Percentiles rank a stretch among this genome's conserved stretches.
Evolutionary conservation across 768 basidiomycete species (phyloP).

Genomic region (Rhodotorula sphaerocarpa): DNA sequence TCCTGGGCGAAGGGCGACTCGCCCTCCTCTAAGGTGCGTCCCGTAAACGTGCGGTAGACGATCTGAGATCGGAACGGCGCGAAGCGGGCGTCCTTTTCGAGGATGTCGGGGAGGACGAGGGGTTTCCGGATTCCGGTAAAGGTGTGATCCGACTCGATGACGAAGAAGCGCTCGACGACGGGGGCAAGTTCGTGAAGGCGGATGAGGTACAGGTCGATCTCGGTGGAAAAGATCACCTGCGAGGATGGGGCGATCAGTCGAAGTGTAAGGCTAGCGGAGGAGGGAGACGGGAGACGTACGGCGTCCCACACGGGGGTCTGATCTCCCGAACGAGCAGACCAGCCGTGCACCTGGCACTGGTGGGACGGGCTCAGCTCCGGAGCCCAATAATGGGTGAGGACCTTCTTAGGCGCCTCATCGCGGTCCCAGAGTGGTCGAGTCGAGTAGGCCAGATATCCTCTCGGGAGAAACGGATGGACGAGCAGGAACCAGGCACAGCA

Average conservation of each 20-base stretch:
- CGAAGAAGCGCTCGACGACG: conserved; percentile 55
- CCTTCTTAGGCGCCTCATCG: conserved; percentile 49
- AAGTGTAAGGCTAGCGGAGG: neutral
- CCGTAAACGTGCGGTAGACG: conserved; percentile 48
- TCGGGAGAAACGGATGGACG: conserved; percentile 1
- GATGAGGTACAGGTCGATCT: conserved; percentile 58
- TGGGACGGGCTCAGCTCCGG: conserved; percentile 49
- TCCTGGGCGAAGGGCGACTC: conserved; percentile 54
- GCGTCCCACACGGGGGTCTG: conserved; percentile 50
- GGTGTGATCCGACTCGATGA: conserved; percentile 56
- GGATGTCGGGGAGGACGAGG: conserved; percentile 45
- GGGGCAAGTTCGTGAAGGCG: conserved; percentile 56
- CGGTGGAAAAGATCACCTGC: conserved; percentile 52
- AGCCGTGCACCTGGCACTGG: conserved; percentile 54
- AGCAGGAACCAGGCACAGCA: neutral
- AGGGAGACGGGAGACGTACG: conserved; percentile 39
- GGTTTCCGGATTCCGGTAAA: conserved; percentile 58
- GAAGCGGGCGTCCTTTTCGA: conserved; percentile 46
- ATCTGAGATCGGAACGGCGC: conserved; percentile 53
- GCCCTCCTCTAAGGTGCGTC: conserved; percentile 35
- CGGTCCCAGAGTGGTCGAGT: conserved; percentile 49
- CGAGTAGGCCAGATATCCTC: conserved; percentile 23
- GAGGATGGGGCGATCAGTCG: neutral
- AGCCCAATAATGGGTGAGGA: conserved; percentile 55
- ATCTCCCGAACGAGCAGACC: conserved; percentile 45